A percentile compares a stretch with the other conserved stretches of the same genome.
These are phyloP conservation scores for Solanum peruvianum DNA, from an alignment of 257 asterid genomes.

Conservation along the genomic window DNA sequence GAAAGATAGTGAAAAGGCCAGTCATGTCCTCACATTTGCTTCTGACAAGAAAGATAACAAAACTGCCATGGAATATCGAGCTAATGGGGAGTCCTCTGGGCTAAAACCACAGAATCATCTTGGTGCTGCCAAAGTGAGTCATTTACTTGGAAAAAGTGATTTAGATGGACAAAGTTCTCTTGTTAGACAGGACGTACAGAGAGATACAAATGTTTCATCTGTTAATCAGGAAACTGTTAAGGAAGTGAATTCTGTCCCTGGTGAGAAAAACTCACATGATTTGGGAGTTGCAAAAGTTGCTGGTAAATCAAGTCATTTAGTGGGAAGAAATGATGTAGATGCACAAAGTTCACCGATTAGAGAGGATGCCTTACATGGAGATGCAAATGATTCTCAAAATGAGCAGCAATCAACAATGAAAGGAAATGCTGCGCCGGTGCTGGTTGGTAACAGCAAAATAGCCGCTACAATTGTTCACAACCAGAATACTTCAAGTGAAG, in stretches of 20 bases:
- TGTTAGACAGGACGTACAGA: constrained; percentile 13
- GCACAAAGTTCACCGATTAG: constrained; percentile 1
- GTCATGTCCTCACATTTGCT: constrained; percentile 17
- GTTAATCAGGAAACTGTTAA: background rate
- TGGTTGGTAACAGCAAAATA: constrained; percentile 5
- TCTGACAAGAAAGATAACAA: constrained; percentile 9
- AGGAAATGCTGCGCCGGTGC: background rate
- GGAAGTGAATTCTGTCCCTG: constrained; percentile 1
- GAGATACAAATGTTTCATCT: constrained; percentile 1
- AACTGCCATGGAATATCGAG: constrained; percentile 8
- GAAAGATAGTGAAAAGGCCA: constrained; percentile 15
- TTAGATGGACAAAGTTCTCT: background rate
- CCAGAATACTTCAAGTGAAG: constrained; percentile 1
- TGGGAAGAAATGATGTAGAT: constrained; percentile 13
- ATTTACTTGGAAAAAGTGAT: constrained; percentile 8
- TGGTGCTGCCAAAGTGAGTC: constrained; percentile 15
- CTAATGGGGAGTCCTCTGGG: constrained; percentile 5
- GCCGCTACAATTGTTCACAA: constrained; percentile 1
- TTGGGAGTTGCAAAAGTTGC: constrained; percentile 15
- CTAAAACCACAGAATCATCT: constrained; percentile 9
- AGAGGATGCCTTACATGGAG: constrained; percentile 15
- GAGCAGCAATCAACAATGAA: background rate
- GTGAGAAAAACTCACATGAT: constrained; percentile 16
- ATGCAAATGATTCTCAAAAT: background rate
- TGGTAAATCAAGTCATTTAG: constrained; percentile 4